phyloP scores from a whole-genome alignment of 345 rosid genomes.

The Leavenworthia alabamica region DNA sequence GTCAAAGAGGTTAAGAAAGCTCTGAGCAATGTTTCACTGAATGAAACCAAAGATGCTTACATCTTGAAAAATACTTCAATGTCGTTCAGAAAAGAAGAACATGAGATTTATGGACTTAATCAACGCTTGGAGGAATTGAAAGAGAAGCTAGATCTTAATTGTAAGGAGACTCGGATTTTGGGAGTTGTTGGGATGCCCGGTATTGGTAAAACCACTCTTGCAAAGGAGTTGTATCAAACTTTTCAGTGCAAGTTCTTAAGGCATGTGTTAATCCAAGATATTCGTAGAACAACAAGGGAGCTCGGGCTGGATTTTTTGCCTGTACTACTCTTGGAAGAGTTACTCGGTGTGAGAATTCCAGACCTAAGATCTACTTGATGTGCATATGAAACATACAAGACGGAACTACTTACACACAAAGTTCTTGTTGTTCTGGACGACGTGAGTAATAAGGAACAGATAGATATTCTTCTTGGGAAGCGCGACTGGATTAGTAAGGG shows the following conservation, averaged over 20 bases:
- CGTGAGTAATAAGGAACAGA: not conserved
- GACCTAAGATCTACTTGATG: not conserved
- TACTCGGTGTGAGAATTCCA: not conserved
- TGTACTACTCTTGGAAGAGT: no score
- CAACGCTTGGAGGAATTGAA: not conserved
- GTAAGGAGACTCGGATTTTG: not conserved
- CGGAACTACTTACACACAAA: not conserved
- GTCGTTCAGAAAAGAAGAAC: not conserved
- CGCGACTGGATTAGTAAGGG: not conserved
- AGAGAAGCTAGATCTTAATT: not conserved
- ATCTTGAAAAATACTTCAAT: no score
- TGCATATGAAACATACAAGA: not conserved
- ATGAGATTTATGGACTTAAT: not conserved
- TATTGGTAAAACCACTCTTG: constrained; percentile 3
- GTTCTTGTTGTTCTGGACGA: not conserved
- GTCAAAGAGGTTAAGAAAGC: not conserved
- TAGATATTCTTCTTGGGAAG: not conserved
- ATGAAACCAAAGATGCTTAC: no score
- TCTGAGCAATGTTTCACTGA: not conserved
- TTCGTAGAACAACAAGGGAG: not conserved
- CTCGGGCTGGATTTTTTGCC: no score
- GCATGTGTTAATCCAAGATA: not conserved
- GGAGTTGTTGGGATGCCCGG: constrained; percentile 15
- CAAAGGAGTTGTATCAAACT: not conserved
- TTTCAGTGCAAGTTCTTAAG: not conserved